Evolutionary conservation across 106 monocot genomes (phyloP), one percentile per base, ranked within the genome.

Genomic region (Apostasia ramifera): DNA sequence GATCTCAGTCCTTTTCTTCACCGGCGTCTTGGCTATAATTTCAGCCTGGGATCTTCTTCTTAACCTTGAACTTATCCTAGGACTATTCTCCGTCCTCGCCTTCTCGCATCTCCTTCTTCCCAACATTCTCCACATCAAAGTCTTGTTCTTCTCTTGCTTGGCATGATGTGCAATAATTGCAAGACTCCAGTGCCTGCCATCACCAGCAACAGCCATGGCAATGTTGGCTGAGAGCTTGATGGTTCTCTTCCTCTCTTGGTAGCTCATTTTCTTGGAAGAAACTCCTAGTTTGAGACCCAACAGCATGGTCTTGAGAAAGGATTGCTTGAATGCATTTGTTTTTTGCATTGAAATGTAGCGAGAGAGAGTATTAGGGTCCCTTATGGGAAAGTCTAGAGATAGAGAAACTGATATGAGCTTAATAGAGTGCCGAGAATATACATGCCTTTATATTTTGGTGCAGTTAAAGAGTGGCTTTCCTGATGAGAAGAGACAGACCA

Each of bases 161-260:
- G 65, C 47, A 65, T 65, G 65, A 48, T 43, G 66, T 37, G 66
- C 54, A 13, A 83, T 72, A 60, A 94, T 65, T 13, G 88, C 74
- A 6, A 61, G 64, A 49, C 79, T 88, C 94, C 91, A 94, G 10
- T 71, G 69, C 65, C 15, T 65, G 26, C 37, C 65, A 45, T 79
- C 78, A 44, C 83, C 61, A 0, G 89, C 78, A 0, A 70, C 9
- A 47, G 87, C 94, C 74, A 84, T 80, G n/a, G 87, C 87, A 3
- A 78, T 56, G 61, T 90, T 77, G 1, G 87, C 87, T 0, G 76
- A 70, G 83, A 76, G 66, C 78, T 87, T 87, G 68, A 90, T 74
- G 51, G 68, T 83, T 26, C 60, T 79, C 81, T 83, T 91, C 77
- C 87, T 81, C 72, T 85, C 83, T 13, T 53, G 50, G 57, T 79